Evolutionary conservation across 164 flowering plant genomes (phyloP).

Genomic region (Magnolia changhungtana): DNA sequence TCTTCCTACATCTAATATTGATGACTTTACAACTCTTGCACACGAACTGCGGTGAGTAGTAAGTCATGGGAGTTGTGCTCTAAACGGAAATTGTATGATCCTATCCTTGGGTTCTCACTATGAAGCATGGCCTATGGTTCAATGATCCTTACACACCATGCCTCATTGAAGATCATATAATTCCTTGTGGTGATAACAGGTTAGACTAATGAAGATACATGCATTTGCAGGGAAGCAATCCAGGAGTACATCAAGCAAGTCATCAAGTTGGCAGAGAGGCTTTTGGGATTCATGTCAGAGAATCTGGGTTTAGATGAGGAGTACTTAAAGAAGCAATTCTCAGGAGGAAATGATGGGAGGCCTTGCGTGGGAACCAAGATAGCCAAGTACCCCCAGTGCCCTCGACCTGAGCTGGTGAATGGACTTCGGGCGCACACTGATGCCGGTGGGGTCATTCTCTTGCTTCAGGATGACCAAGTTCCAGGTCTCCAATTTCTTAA

Average conservation of each 20-base stretch:
- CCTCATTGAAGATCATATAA: no score
- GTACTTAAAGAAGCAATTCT: constrained; percentile 59
- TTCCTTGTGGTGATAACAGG: no score
- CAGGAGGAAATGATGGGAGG: constrained; percentile 31
- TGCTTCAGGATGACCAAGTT: constrained; percentile 84
- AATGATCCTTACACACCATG: no score
- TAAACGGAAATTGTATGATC: no score
- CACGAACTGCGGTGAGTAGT: constrained; percentile 31
- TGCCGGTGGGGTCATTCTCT: constrained; percentile 78
- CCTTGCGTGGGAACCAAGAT: constrained; percentile 78
- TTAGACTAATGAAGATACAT: no score
- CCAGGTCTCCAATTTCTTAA: constrained; percentile 68
- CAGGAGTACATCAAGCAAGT: constrained; percentile 51
- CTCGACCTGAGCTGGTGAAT: constrained; percentile 58
- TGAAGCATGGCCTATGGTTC: no score
- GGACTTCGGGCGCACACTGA: constrained; percentile 85
- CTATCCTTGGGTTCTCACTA: no score
- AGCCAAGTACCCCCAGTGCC: constrained; percentile 68
- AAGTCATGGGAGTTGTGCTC: no score
- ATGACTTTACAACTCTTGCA: constrained; percentile 33
- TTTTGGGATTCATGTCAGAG: constrained; percentile 65
- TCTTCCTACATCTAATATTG: constrained; percentile 52
- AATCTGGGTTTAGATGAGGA: constrained; percentile 67
- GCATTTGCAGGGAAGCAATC: constrained; percentile 29
- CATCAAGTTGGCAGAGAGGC: constrained; percentile 55